A percentile compares a stretch with the other conserved stretches of the same genome.
These are phyloP conservation scores for Leccinum proliferum DNA, from an alignment of 1,284 basidiomycete species.

Conservation along the genomic window DNA sequence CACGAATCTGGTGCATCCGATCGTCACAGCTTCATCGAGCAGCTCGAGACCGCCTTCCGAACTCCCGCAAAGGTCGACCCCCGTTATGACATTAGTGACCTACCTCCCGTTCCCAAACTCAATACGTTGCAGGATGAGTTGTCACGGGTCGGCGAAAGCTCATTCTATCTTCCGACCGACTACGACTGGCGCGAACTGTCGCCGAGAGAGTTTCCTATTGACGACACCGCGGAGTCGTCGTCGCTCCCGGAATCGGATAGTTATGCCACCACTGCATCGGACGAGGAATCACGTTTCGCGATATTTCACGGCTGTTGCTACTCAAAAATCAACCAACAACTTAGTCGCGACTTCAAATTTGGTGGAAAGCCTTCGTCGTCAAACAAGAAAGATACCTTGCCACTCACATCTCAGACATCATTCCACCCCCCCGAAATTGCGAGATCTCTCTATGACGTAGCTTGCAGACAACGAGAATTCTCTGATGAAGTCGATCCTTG, in stretches of 20 bases:
- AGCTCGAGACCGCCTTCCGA: constrained; percentile 72
- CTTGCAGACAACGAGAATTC: constrained; percentile 48
- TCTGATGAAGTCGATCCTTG: constrained; percentile 55
- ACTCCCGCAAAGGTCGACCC: constrained; percentile 66
- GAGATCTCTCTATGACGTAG: constrained; percentile 40
- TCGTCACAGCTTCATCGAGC: constrained; percentile 75
- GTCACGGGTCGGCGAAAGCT: constrained; percentile 17
- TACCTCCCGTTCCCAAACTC: constrained; percentile 37
- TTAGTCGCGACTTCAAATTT: constrained; percentile 68
- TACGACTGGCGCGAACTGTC: constrained; percentile 16
- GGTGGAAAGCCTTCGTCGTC: constrained; percentile 45
- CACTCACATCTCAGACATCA: constrained; percentile 66
- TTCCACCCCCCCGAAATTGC: constrained; percentile 53
- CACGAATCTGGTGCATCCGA: constrained; percentile 66
- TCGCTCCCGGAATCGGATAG: constrained; percentile 18
- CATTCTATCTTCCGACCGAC: constrained; percentile 17
- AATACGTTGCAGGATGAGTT: constrained; percentile 25
- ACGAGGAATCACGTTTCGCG: constrained; percentile 23
- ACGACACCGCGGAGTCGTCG: constrained; percentile 21
- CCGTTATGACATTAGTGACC: constrained; percentile 40
- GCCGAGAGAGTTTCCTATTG: constrained; percentile 15
- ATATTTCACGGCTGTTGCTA: constrained; percentile 34
- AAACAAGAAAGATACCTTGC: constrained; percentile 12
- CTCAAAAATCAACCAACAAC: constrained; percentile 55
- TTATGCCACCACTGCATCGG: constrained; percentile 10